Evolutionary conservation across 2,329 filamentous ascomycete species (phyloP).

Genomic region (Xylaria multiplex): DNA sequence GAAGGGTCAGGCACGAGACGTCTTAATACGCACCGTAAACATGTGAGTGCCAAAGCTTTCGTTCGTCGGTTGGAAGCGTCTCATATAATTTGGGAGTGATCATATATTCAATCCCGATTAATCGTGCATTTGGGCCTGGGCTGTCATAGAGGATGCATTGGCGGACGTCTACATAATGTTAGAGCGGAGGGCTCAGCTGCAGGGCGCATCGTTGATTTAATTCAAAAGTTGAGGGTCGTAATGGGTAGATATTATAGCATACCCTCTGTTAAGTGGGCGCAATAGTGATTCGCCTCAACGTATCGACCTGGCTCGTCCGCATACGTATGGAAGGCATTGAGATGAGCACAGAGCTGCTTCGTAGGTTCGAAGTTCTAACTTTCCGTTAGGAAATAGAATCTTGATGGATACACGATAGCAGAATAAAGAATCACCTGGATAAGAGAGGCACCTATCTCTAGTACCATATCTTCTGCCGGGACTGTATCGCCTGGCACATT

Average conservation of each 20-base stretch:
- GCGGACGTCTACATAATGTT: constrained; percentile 67
- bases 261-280: constrained; percentile 76
- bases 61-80: constrained; percentile 72
- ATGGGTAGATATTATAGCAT: constrained; percentile 3
- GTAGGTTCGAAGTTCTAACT: constrained; percentile 73
- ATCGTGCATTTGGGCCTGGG: constrained; percentile 70
- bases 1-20: no score
- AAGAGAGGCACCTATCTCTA: constrained; percentile 69
- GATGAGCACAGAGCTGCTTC: constrained; percentile 80
- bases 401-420: background rate
- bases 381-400: constrained; percentile 17
- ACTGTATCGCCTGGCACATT: constrained; percentile 60
- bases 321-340: constrained; percentile 89
- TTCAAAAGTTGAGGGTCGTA: background rate
- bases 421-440: constrained; percentile 60
- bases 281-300: constrained; percentile 88
- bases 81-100: constrained; percentile 75
- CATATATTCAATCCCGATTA: constrained; percentile 92
- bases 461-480: constrained; percentile 64
- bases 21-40: constrained; percentile 58
- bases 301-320: constrained; percentile 74
- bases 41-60: constrained; percentile 81
- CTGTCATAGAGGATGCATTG: constrained; percentile 89
- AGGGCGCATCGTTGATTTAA: background rate
- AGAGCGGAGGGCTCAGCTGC: constrained; percentile 14